phyloP scores from a whole-genome alignment of 2,329 filamentous ascomycete genomes.

The Chlorencoelia australis region DNA sequence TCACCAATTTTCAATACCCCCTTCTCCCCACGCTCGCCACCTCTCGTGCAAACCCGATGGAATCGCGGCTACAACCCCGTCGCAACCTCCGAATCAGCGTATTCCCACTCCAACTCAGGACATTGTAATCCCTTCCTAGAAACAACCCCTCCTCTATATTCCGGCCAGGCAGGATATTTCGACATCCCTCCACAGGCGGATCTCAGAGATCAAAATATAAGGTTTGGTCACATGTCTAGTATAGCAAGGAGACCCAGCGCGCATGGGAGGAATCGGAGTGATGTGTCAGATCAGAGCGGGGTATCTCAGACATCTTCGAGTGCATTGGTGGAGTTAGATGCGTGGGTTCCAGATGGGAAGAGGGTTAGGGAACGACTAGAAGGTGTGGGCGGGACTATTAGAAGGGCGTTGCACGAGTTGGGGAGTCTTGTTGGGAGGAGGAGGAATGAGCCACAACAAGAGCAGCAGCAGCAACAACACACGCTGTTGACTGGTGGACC shows the following conservation, averaged over 20 bases:
- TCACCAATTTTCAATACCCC: slow-evolving; percentile 10
- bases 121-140: slow-evolving; percentile 3
- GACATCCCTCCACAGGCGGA: slow-evolving; percentile 1
- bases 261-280: slow-evolving; percentile 8
- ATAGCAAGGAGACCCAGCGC: background rate
- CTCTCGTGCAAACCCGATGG: background rate
- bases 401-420: too few relatives aligned
- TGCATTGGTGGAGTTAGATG: slow-evolving; percentile 5
- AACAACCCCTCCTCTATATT: slow-evolving; percentile 1
- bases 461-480: too few relatives aligned
- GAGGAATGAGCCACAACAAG: too few relatives aligned
- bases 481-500: too few relatives aligned
- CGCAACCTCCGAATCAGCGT: slow-evolving; percentile 3
- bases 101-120: slow-evolving; percentile 1
- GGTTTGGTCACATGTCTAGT: background rate
- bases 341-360: too few relatives aligned
- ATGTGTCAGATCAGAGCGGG: slow-evolving; percentile 1
- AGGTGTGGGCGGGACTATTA: too few relatives aligned
- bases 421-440: too few relatives aligned
- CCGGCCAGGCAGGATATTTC: slow-evolving; percentile 2
- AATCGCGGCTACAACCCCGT: slow-evolving; percentile 2
- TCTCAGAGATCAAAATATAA: slow-evolving; percentile 3
- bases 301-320: slow-evolving; percentile 1
- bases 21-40: slow-evolving; percentile 3
- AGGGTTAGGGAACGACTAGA: too few relatives aligned